Evolutionary conservation across 2,329 filamentous ascomycete species (phyloP).

Genomic region (Fusarium paranaense): DNA sequence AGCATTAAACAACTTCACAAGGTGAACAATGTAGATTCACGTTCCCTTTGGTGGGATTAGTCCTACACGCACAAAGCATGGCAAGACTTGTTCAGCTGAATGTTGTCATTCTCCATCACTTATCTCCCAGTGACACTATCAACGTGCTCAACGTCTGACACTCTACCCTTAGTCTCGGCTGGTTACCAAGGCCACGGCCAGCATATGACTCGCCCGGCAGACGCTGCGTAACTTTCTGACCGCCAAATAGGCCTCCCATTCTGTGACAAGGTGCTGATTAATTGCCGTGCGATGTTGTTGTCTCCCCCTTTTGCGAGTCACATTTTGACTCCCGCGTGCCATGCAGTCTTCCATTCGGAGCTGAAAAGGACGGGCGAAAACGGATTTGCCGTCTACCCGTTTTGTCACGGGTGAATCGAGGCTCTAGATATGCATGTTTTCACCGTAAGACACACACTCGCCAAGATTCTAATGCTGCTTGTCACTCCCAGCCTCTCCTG

Average conservation of each 20-base stretch:
- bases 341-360: conserved; percentile 22
- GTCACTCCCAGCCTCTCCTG: background rate
- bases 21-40: background rate
- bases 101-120: background rate
- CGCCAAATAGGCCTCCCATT: conserved; percentile 11
- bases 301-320: background rate
- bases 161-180: conserved; percentile 34
- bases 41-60: background rate
- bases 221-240: conserved; percentile 24
- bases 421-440: conserved; percentile 17
- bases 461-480: background rate
- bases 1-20: background rate
- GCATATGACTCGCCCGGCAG: conserved; percentile 27
- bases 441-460: conserved; percentile 1
- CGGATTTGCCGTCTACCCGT: background rate
- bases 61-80: background rate
- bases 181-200: conserved; percentile 20
- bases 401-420: background rate
- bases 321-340: background rate
- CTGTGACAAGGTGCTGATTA: background rate
- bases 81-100: background rate
- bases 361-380: background rate
- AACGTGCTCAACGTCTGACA: conserved; percentile 38
- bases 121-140: conserved; percentile 7
- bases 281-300: background rate